Evolutionary conservation across 2,329 filamentous ascomycete genomes (phyloP), one percentile per base, ranked within the genome.

Genomic region (Colletotrichum liaoningense): DNA sequence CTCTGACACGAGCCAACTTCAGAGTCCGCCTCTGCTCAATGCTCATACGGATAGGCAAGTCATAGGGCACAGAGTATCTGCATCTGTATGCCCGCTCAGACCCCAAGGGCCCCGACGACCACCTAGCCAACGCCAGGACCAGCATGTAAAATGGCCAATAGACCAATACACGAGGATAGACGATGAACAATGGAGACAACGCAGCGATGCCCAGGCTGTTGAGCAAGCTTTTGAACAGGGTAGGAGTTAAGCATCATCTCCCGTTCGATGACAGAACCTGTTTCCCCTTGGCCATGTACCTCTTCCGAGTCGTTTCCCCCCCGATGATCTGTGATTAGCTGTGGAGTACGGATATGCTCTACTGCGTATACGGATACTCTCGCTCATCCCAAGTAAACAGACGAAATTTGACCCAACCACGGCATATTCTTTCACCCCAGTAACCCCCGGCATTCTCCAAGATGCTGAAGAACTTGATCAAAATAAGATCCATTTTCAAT

Each of bases 291-390:
- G 19, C 42, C 64, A 56, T 49, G 59, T 64, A 38, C 58, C 65
- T 72, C 69, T 42, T 7, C 16, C 7, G 38, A 33, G 38, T 49
- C 46, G n/a, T 19, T 24, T 26, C 38, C 65, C 42, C 42, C 65
- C 59, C 66, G 33, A 64, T 46, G 54, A 38, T 73, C 70, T 70
- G 60, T 70, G 59, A 73, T 70, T 70, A 60, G 60, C 14, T n/a
- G 70, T 73, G 70, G 70, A 49, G 19, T 49, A 49, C 19, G 19
- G 8, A 56, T 62, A 63, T 55, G 35, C 12, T 42, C 12, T 6
- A n/a, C n/a, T n/a, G n/a, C n/a, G n/a, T n/a, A 1, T 42, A 42
- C 35, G 33, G 11, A 14, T n/a, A 65, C 63, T 73, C 66, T 73
- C 66, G 70, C 38, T 49, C 70, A 42, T 69, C 66, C 59, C 30